Evolutionary conservation across 2,329 filamentous ascomycete species (phyloP).

Genomic region (Colletotrichum sp.): DNA sequence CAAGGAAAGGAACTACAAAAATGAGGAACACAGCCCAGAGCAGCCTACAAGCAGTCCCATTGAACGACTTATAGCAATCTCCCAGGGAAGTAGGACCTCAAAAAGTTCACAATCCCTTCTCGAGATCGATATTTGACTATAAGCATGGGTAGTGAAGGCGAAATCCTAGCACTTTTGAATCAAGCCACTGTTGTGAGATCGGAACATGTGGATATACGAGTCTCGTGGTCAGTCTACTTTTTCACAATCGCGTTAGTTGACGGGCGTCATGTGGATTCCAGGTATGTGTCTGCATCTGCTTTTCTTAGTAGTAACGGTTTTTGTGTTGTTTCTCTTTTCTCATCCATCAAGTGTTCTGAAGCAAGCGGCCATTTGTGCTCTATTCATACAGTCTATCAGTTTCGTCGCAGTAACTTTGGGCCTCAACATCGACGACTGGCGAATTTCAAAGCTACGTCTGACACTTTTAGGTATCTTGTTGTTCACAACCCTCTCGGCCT

Average conservation of each 20-base stretch:
- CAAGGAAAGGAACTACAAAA: background rate
- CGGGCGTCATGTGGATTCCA: background rate
- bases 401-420: background rate
- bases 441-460: background rate
- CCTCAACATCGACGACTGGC: background rate
- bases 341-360: background rate
- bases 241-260: background rate
- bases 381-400: background rate
- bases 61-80: background rate
- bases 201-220: background rate
- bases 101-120: too few species aligned
- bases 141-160: background rate
- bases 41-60: background rate
- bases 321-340: rapidly evolving
- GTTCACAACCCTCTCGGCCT: background rate
- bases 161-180: background rate
- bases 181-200: background rate
- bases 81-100: rapidly evolving
- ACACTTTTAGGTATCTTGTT: background rate
- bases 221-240: background rate
- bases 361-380: background rate
- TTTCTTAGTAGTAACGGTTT: background rate
- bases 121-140: too few species aligned
- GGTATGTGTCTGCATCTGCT: background rate
- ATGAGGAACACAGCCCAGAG: rapidly evolving